phyloP scores from a whole-genome alignment of 345 rosid genomes.

The Linum tenue region DNA sequence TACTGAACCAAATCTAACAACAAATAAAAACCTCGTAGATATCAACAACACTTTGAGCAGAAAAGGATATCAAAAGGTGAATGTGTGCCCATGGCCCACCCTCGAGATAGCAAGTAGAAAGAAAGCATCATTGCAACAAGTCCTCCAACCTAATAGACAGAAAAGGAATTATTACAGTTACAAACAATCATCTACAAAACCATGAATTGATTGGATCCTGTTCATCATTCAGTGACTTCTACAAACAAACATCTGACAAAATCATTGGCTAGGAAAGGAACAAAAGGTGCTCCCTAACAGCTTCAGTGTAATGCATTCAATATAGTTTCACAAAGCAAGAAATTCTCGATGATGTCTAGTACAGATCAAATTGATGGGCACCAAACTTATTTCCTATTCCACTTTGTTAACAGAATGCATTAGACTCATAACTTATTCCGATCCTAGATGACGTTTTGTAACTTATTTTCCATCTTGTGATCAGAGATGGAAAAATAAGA shows the following conservation, averaged over 20 bases:
- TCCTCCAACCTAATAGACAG: conserved; percentile 66
- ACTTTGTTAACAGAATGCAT: background rate
- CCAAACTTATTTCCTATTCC: background rate
- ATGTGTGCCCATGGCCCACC: conserved; percentile 80
- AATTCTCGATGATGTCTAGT: background rate
- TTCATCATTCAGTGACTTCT: background rate
- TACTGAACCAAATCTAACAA: background rate
- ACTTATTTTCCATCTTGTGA: too few species aligned
- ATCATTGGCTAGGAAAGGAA: background rate
- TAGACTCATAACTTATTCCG: too few species aligned
- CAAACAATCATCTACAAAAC: background rate
- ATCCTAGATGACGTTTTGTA: too few species aligned
- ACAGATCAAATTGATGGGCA: background rate
- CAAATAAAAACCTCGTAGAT: conserved; percentile 10
- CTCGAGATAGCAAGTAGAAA: conserved; percentile 83
- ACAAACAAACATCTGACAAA: background rate
- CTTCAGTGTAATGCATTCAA: background rate
- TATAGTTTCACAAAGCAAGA: background rate
- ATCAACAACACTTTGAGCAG: conserved; percentile 3
- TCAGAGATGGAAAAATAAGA: too few species aligned
- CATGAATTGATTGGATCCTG: background rate
- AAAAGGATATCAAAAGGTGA: conserved; percentile 89
- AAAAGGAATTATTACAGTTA: too few species aligned
- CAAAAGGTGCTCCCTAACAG: background rate
- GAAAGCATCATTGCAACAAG: conserved; percentile 79